These are phyloP conservation scores for Eucalyptus lansdowneana DNA, from an alignment of 345 rosid species.

Conservation along the genomic window DNA sequence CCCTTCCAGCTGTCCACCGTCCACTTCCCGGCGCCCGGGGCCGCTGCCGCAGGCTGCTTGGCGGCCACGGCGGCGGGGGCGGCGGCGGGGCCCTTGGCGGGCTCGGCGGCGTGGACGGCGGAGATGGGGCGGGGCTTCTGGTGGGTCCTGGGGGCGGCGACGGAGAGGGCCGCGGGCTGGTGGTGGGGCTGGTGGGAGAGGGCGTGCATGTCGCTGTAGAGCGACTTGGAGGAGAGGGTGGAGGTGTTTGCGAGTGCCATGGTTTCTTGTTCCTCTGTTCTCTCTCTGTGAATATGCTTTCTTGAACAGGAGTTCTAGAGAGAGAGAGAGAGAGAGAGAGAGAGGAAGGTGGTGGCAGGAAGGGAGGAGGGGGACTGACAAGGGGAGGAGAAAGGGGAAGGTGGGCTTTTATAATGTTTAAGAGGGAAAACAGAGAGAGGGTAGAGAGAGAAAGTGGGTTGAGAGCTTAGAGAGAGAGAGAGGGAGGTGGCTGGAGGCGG, in stretches of 20 bases:
- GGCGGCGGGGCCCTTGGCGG: neutral
- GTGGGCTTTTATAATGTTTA: neutral
- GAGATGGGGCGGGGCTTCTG: neutral
- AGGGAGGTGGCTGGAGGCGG: neutral
- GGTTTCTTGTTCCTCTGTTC: neutral
- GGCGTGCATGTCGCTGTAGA: constrained; percentile 18
- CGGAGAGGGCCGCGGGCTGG: neutral
- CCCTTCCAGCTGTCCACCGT: constrained; percentile 4
- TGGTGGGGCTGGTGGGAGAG: neutral
- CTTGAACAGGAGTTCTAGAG: neutral
- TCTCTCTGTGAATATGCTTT: neutral
- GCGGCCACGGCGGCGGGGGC: neutral
- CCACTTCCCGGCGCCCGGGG: neutral
- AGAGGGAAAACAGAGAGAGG: neutral
- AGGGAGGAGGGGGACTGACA: neutral
- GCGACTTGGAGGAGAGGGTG: constrained; percentile 33
- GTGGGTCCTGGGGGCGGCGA: neutral
- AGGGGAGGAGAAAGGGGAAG: neutral
- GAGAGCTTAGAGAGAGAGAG: neutral
- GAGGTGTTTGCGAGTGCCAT: constrained; percentile 54
- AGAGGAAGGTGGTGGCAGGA: neutral
- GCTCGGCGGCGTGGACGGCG: constrained; percentile 9
- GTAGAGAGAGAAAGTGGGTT: neutral
- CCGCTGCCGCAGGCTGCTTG: neutral
- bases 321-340: neutral